phyloP scores from a whole-genome alignment of 192 early-diverging fungal species.

The Coemansia sp. region DNA sequence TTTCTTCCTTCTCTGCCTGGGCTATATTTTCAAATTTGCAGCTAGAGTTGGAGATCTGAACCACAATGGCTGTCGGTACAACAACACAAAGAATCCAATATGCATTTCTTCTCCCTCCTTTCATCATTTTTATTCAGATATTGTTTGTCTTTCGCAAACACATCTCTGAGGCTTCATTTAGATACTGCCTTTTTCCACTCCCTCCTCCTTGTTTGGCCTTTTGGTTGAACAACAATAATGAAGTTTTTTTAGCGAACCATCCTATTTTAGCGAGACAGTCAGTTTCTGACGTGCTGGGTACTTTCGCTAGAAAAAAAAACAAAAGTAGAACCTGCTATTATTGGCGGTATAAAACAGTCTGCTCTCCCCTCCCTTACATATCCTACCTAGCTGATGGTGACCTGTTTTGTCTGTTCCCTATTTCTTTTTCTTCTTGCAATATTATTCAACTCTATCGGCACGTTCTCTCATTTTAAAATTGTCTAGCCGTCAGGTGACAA shows the following conservation, averaged over 20 bases:
- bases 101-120: neutral
- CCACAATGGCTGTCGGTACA: neutral
- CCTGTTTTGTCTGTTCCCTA: neutral
- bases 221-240: neutral
- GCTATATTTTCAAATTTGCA: neutral
- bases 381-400: neutral
- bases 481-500: constrained; percentile 2
- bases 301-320: no score
- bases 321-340: neutral
- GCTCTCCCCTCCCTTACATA: neutral
- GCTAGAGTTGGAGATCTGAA: neutral
- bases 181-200: constrained; percentile 8
- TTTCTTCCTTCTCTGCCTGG: no score
- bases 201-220: constrained; percentile 10
- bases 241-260: neutral
- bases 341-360: neutral
- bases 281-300: neutral
- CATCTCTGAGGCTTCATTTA: constrained; percentile 10
- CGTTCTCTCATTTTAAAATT: neutral
- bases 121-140: constrained; percentile 2
- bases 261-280: neutral
- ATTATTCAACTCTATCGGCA: neutral
- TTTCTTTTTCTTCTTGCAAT: neutral
- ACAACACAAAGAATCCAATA: neutral
- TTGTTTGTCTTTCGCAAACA: constrained; percentile 7